Evolutionary conservation across 2,329 filamentous ascomycete genomes (phyloP), one percentile per base, ranked within the genome.

Genomic region (Magnaporthales sp.): DNA sequence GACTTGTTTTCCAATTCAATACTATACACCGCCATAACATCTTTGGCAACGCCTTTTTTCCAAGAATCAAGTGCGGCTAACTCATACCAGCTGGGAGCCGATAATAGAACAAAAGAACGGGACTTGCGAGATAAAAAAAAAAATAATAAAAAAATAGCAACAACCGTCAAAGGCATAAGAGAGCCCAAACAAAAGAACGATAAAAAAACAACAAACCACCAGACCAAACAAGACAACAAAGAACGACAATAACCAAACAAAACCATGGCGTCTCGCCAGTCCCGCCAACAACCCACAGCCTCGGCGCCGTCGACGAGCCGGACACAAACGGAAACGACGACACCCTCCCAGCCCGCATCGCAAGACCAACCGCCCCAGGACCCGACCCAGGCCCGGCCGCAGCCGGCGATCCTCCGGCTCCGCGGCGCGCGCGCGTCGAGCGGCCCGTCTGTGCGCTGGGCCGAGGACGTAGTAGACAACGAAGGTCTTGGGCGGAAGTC

Each of bases 401-500:
- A 70, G 60, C 75, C 70, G 67, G 73, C 80, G 26, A 81, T 84
- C 67, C 75, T 88, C 51, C 83, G 83, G 13, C 77, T 88, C 61
- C 80, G 83, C 58, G 85, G 85, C 61, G 80, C 79, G 1, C 79
- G 81, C 67, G 72, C 75, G 15, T 72, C 79, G 0, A 77, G 79
- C 29, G 77, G 80, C 22, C 83, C 89, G 65, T 87, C 87, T 63
- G 95, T 99, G 67, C 89, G 91, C 77, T 99, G 95, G 95, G 92
- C 92, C 7, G 91, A 95, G 74, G 90, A 92, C 73, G 93, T 97
- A 7, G 83, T 99, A 2, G 93, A 99, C 78, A 99, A 99, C 74
- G 95, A 99, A 78, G 92, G 92, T 4, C 84, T 98, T 77, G 93
- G 93, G 8, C 91, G 91, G 78, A 99, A 98, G 80, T 94, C 88